A percentile compares a stretch with the other conserved stretches of the same genome.
Evolutionary conservation across 2,329 filamentous ascomycete genomes (phyloP).

Genomic region (Drechslerella coelobrocha): DNA sequence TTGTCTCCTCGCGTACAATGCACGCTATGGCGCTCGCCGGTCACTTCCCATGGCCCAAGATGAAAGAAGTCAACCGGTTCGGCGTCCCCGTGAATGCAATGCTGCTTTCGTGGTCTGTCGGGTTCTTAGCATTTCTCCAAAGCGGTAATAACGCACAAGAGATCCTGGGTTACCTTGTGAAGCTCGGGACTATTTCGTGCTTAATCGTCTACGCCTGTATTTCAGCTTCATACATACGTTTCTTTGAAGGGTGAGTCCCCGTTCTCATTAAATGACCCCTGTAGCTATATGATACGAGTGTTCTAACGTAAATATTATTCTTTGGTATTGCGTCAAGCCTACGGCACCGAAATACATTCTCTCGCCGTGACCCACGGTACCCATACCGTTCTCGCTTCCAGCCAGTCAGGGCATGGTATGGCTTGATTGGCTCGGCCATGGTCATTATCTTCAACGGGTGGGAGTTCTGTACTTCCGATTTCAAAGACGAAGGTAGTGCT

Average conservation of each 20-base stretch:
- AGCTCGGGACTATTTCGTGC: slow-evolving; percentile 43
- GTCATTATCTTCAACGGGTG: slow-evolving; percentile 49
- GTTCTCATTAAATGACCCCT: background rate
- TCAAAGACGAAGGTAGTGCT: slow-evolving; percentile 38
- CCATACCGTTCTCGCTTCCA: slow-evolving; percentile 56
- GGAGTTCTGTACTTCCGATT: slow-evolving; percentile 41
- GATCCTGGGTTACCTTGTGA: slow-evolving; percentile 43
- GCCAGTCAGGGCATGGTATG: slow-evolving; percentile 55
- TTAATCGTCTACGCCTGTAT: slow-evolving; percentile 44
- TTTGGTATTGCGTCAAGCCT: slow-evolving; percentile 2
- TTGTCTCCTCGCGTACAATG: slow-evolving; percentile 59
- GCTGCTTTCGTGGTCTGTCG: slow-evolving; percentile 58
- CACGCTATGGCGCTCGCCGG: slow-evolving; percentile 60
- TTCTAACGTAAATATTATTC: background rate
- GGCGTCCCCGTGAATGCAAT: slow-evolving; percentile 60
- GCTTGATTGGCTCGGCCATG: slow-evolving; percentile 49
- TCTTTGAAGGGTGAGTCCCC: slow-evolving; percentile 41
- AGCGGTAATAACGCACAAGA: slow-evolving; percentile 55
- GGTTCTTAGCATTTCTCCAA: slow-evolving; percentile 57
- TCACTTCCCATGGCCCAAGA: slow-evolving; percentile 58
- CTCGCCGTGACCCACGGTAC: slow-evolving; percentile 52
- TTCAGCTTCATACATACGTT: slow-evolving; percentile 41
- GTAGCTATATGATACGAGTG: background rate
- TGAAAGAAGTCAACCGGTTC: slow-evolving; percentile 56
- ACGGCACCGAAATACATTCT: slow-evolving; percentile 43